Evolutionary conservation across 768 basidiomycete genomes (phyloP).

Genomic region (Amanita molliuscula): DNA sequence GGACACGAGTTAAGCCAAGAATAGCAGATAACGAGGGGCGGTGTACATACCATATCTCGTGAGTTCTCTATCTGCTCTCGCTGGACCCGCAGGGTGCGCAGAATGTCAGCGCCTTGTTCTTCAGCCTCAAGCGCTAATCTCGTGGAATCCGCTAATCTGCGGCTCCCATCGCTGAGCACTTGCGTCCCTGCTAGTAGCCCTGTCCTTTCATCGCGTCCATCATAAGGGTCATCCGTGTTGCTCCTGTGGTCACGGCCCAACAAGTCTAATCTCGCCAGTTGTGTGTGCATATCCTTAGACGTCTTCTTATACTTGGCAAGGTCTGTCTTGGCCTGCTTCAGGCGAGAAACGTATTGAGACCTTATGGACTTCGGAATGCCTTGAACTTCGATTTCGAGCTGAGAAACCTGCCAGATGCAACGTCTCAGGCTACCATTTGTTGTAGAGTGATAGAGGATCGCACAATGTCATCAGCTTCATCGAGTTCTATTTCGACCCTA

Average conservation of each 20-base stretch:
- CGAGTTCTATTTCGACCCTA: slow-evolving; percentile 79
- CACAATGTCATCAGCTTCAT: slow-evolving; percentile 93
- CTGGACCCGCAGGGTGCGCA: slow-evolving; percentile 71
- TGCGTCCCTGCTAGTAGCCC: slow-evolving; percentile 67
- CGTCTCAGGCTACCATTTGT: neutral
- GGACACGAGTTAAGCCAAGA: neutral
- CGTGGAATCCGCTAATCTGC: slow-evolving; percentile 69
- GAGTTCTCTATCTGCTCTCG: slow-evolving; percentile 88
- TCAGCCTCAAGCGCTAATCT: slow-evolving; percentile 90
- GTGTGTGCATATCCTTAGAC: slow-evolving; percentile 61
- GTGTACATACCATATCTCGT: slow-evolving; percentile 57
- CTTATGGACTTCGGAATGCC: slow-evolving; percentile 83
- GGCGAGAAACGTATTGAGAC: slow-evolving; percentile 52
- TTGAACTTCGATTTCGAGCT: slow-evolving; percentile 91
- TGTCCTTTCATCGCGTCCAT: slow-evolving; percentile 50
- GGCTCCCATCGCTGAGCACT: slow-evolving; percentile 61
- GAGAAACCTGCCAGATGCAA: slow-evolving; percentile 54
- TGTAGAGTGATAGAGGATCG: slow-evolving; percentile 12
- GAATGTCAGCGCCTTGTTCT: slow-evolving; percentile 80
- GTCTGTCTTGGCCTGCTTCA: slow-evolving; percentile 61
- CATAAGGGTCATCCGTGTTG: slow-evolving; percentile 63
- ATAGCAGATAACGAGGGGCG: neutral
- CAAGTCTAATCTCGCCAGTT: slow-evolving; percentile 61
- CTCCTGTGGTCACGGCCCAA: slow-evolving; percentile 14
- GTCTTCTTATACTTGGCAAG: slow-evolving; percentile 68